These are phyloP conservation scores for Pelargonium myrrhifolium DNA, from an alignment of 441 rosid species.

Conservation along the genomic window DNA sequence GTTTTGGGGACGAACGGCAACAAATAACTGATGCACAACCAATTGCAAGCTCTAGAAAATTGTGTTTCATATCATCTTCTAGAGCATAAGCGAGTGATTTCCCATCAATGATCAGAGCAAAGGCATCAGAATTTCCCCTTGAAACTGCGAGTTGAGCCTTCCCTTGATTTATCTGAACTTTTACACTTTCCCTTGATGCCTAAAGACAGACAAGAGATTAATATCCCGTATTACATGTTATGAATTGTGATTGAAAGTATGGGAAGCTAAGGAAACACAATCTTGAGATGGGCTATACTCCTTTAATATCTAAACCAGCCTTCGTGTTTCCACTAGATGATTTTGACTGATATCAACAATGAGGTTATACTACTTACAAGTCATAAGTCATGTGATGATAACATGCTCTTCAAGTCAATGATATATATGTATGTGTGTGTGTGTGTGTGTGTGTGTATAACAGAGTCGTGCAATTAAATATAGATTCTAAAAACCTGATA, in stretches of 20 bases:
- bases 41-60: slow-evolving; percentile 49
- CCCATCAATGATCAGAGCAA: slow-evolving; percentile 68
- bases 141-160: slow-evolving; percentile 33
- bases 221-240: background rate
- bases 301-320: no score
- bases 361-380: no score
- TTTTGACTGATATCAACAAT: no score
- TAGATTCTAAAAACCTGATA: no score
- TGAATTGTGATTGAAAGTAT: background rate
- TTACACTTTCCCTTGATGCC: slow-evolving; percentile 54
- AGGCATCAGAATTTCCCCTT: slow-evolving; percentile 43
- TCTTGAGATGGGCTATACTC: no score
- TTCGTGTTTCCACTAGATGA: no score
- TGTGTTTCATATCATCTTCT: slow-evolving; percentile 43
- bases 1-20: slow-evolving; percentile 74
- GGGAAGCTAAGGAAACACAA: background rate
- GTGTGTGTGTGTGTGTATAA: no score
- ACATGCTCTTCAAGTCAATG: no score
- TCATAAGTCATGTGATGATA: no score
- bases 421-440: no score
- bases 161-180: slow-evolving; percentile 43
- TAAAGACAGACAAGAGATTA: slow-evolving; percentile 15
- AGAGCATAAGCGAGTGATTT: slow-evolving; percentile 65
- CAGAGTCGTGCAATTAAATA: no score
- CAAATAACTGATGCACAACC: slow-evolving; percentile 71